These are phyloP conservation scores for Sporobolomyces phaffii DNA, from an alignment of 768 basidiomycete species.

Conservation along the genomic window DNA sequence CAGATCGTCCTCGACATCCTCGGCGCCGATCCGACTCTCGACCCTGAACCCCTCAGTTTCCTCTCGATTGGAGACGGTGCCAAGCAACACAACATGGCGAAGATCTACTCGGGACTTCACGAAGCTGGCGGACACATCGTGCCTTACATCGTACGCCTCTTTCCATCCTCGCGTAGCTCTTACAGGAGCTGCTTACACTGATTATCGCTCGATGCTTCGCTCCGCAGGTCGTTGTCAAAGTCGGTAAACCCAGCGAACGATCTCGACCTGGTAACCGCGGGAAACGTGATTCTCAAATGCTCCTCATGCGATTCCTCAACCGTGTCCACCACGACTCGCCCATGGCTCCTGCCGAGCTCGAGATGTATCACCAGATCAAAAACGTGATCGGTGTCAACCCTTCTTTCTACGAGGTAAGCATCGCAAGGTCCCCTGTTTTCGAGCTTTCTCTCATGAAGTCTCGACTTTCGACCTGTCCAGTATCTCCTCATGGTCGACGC, in stretches of 20 bases:
- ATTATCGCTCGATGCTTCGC: background rate
- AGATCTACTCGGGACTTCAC: conserved; percentile 92
- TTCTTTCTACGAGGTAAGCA: conserved; percentile 83
- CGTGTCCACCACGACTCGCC: conserved; percentile 95
- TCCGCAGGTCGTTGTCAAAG: conserved; percentile 61
- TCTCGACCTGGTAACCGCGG: conserved; percentile 92
- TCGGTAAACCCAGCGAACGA: conserved; percentile 91
- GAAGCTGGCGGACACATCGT: conserved; percentile 92
- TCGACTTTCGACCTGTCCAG: background rate
- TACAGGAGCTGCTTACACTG: too few species aligned
- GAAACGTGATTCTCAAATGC: conserved; percentile 95
- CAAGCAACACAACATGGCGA: conserved; percentile 74
- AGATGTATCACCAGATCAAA: conserved; percentile 99
- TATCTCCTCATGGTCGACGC: conserved; percentile 80
- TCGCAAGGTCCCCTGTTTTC: background rate
- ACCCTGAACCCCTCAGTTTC: conserved; percentile 93
- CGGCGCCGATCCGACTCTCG: conserved; percentile 82
- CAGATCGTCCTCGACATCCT: conserved; percentile 94
- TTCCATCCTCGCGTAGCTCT: background rate
- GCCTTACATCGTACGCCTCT: conserved; percentile 65
- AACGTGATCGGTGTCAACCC: conserved; percentile 99
- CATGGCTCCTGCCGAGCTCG: conserved; percentile 93
- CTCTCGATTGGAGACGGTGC: conserved; percentile 86
- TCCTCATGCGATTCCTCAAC: conserved; percentile 95
- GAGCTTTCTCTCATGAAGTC: background rate